phyloP scores from a whole-genome alignment of 345 rosid genomes.

The Acer negundo region DNA sequence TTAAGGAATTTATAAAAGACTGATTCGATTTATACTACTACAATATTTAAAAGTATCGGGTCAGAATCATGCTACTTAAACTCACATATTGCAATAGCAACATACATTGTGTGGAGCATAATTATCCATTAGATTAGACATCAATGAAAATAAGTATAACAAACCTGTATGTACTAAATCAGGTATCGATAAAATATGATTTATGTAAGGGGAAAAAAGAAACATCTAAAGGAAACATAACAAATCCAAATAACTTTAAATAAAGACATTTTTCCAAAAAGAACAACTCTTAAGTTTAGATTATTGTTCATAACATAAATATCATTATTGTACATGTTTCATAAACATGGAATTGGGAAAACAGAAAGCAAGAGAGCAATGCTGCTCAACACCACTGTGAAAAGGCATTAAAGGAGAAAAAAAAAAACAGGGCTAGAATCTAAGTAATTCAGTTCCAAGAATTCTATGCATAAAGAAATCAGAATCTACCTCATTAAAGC shows the following conservation, averaged over 20 bases:
- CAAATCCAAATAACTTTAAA: neutral
- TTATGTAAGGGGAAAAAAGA: neutral
- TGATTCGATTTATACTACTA: neutral
- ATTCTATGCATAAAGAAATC: constrained; percentile 6
- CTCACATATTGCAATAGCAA: constrained; percentile 9
- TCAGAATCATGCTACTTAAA: constrained; percentile 4
- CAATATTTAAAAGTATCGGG: neutral
- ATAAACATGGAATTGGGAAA: neutral
- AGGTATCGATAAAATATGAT: neutral
- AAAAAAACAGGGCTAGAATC: constrained; percentile 4
- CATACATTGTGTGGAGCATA: neutral
- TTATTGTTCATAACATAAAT: neutral
- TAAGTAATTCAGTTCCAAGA: neutral
- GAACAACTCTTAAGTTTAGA: neutral
- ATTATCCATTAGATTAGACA: neutral
- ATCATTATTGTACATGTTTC: neutral
- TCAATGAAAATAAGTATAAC: neutral
- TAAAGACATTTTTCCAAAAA: neutral
- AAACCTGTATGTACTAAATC: neutral
- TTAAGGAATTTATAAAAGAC: neutral
- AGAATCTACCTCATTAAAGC: constrained; percentile 77
- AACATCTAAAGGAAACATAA: neutral
- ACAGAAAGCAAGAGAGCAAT: neutral
- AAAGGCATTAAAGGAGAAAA: constrained; percentile 7
- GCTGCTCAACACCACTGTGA: neutral